Percentiles rank a stretch among this genome's conserved stretches.
Evolutionary conservation across 805 yeast species (phyloP).

Genomic region (Yamadazyma ubonensis): DNA sequence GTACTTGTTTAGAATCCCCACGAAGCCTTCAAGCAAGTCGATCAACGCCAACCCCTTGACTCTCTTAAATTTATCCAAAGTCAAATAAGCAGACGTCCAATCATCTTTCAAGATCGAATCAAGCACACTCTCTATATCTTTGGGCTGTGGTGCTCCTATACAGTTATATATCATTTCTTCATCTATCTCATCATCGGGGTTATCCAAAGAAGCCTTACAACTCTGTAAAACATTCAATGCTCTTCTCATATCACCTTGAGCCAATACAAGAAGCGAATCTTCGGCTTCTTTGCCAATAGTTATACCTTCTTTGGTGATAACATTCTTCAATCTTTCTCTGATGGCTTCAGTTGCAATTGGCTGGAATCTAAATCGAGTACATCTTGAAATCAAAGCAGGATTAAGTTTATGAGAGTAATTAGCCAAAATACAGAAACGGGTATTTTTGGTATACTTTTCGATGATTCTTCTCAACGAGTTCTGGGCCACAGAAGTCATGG

Average conservation of each 20-base stretch:
- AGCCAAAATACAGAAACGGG: constrained; percentile 94
- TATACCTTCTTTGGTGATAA: constrained; percentile 66
- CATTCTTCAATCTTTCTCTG: constrained; percentile 62
- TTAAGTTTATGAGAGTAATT: constrained; percentile 94
- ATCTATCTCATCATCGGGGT: constrained; percentile 46
- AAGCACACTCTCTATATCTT: constrained; percentile 71
- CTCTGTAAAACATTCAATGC: constrained; percentile 94
- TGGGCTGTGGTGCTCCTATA: constrained; percentile 93
- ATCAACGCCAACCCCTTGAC: constrained; percentile 85
- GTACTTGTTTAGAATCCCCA: constrained; percentile 65
- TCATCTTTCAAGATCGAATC: constrained; percentile 81
- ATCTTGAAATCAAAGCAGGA: constrained; percentile 91
- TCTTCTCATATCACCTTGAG: constrained; percentile 96
- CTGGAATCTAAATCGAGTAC: constrained; percentile 90
- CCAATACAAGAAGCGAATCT: constrained; percentile 61
- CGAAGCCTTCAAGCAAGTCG: constrained; percentile 76
- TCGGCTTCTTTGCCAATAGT: constrained; percentile 58
- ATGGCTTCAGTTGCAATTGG: constrained; percentile 75
- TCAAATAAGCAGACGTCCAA: constrained; percentile 74
- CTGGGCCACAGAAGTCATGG: constrained; percentile 87
- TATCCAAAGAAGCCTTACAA: constrained; percentile 67
- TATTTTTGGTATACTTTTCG: constrained; percentile 89
- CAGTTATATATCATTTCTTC: constrained; percentile 85
- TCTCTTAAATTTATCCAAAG: constrained; percentile 63
- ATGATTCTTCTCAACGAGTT: constrained; percentile 80